These are phyloP conservation scores for Cladosporium austrohemisphaericum DNA, from an alignment of 2,329 filamentous ascomycete genomes.

Conservation along the genomic window DNA sequence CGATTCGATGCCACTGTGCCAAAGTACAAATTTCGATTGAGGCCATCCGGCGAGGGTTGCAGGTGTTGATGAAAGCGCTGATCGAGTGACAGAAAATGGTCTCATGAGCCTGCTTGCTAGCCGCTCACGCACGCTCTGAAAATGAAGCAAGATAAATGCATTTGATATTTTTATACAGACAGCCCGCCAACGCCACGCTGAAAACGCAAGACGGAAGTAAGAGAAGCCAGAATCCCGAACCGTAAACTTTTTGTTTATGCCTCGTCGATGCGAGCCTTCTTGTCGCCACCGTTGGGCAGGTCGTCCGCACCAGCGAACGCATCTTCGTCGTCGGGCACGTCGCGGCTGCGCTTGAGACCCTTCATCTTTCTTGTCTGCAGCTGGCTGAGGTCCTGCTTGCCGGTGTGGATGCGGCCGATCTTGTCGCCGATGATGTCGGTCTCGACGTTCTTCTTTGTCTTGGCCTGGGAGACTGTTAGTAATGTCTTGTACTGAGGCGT, in stretches of 20 bases:
- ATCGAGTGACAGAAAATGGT: no score
- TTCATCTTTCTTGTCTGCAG: conserved; percentile 99
- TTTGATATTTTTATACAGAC: conserved; percentile 14
- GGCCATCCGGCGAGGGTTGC: no score
- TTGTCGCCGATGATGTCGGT: conserved; percentile 94
- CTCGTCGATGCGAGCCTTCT: conserved; percentile 24
- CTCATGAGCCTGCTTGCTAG: no score
- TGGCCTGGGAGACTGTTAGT: conserved; percentile 38
- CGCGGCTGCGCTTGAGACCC: conserved; percentile 81
- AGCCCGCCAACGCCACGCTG: conserved; percentile 22
- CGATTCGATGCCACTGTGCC: no score
- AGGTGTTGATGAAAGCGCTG: no score
- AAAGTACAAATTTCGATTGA: no score
- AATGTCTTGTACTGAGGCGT: background rate
- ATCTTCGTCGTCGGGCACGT: conserved; percentile 53
- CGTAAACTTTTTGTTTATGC: conserved; percentile 15
- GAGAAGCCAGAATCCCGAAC: background rate
- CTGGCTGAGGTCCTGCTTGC: conserved; percentile 79
- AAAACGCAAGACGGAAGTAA: conserved; percentile 18
- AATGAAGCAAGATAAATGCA: conserved; percentile 4
- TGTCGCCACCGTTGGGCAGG: conserved; percentile 20
- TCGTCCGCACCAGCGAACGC: conserved; percentile 26
- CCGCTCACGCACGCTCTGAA: no score
- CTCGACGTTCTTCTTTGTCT: conserved; percentile 92
- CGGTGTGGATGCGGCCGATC: conserved; percentile 86